Evolutionary conservation across 179 eudicot species (phyloP).

Genomic region (Actinidia chinensis): DNA sequence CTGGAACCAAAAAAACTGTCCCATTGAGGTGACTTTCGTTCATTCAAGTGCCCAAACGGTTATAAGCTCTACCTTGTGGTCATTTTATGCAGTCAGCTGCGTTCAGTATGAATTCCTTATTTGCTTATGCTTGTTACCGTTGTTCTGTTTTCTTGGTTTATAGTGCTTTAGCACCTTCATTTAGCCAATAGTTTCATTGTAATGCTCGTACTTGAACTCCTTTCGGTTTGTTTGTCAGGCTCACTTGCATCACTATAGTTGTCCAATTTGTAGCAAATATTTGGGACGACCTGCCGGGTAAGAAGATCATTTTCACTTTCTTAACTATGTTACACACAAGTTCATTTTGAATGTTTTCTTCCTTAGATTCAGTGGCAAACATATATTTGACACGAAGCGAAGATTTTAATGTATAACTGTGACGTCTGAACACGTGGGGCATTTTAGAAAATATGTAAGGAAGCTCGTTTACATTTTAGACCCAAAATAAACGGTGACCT

Average conservation of each 20-base stretch:
- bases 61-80: constrained; percentile 89
- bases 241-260: constrained; percentile 69
- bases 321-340: background rate
- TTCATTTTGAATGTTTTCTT: constrained; percentile 8
- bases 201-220: constrained; percentile 58
- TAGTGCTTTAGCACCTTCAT: background rate
- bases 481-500: background rate
- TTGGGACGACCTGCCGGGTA: constrained; percentile 98
- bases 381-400: background rate
- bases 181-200: background rate
- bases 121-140: background rate
- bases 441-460: background rate
- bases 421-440: constrained; percentile 3
- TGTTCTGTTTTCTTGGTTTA: background rate
- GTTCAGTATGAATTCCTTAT: constrained; percentile 62
- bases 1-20: constrained; percentile 93
- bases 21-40: constrained; percentile 96
- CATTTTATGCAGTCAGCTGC: constrained; percentile 99
- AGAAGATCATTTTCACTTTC: constrained; percentile 33
- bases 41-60: constrained; percentile 93
- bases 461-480: background rate
- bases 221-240: too few species aligned
- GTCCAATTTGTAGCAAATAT: constrained; percentile 94
- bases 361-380: background rate
- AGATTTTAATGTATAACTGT: background rate